Base-by-base conservation (phyloP, 257 asterid species). In the Thymus quinquecostatus region DNA sequence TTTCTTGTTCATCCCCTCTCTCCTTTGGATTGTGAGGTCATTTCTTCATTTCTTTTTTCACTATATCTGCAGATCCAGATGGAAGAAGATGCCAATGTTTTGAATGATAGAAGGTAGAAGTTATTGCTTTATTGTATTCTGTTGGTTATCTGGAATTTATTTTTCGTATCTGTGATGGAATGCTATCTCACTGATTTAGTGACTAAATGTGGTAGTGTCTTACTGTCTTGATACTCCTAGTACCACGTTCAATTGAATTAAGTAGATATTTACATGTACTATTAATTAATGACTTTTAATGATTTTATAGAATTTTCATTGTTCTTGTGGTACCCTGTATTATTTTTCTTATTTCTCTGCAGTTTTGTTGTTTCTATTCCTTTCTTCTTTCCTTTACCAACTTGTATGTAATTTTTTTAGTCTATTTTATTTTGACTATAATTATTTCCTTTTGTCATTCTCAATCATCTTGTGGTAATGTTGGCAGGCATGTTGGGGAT, bases 401-500 rank as follows among this genome's bases (percentile, higher is more conserved):
- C 56, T 68, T 56, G 14, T 38, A 32, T 8, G 1, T 62, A 9
- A 21, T 21, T 10, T 4, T 10, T 2, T 43, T 30, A 2, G 30
- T 13, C 10, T 13, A 0, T 27, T 49, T 33, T 49, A 30, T 12
- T 45, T 12, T 10, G n/a, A 2, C 56, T 58, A 21, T 48, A 53
- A 27, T 14, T 6, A 21, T 29, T 58, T 44, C 53, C 51, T 0
- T 28, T 0, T 70, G 30, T 57, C 36, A 67, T 70, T 38, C 72
- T 40, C 53, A 30, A 34, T 60, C 56, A 67, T 11, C 72, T 74
- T 60, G 66, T 55, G 64, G 62, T 49, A 60, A 63, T 77, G 57
- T 63, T 86, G 78, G 77, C 92, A 86, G 95, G 68, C 74, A 66
- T 77, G 80, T 41, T 70, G 79, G 60, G 60, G 78, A 79, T 66